Evolutionary conservation across 495 filamentous ascomycete species (phyloP), one percentile per base, ranked within the genome.

Genomic region (Monascus purpureus): DNA sequence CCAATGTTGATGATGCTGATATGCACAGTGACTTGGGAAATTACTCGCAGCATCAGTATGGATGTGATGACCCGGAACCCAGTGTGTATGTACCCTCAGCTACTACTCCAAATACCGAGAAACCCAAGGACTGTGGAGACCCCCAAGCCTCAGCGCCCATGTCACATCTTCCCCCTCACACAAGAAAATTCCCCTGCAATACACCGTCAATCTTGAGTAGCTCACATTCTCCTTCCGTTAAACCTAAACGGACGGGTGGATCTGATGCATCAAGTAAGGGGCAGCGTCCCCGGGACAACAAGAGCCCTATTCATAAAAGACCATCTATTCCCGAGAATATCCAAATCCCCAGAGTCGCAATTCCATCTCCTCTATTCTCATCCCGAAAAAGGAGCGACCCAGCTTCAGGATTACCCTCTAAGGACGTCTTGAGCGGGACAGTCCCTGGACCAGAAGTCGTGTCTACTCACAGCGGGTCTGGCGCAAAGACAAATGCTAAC

Each of bases 1-100:
- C 70, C 18, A 62, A 68, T 7, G 41, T 45, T 2, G 35, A 37
- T 13, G 46, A 55, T 32, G 32, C 29, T 5, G 50, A 59, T 13
- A 8, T 45, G 31, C 37, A 37, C 26, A 38, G 37, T 22, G 49
- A 47, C 25, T 19, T 41, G 6, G 42, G 9, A 4, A 22, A 4
- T 22, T 22, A 22, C 20, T 22, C 20, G 5, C 20, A 22, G 20
- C 9, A 22, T 22, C 20, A 4, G 20, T 5, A 9, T 22, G 39
- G 14, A 30, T 22, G 9, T 22, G 20, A 22, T 31, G 28, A 31
- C 8, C 20, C 20, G 4, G 20, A 22, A 9, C 9, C 20, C 9
- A 22, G 4, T 22, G 20, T 9, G 20, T 22, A 22, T 22, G 20
- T 22, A 9, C 20, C 4, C 20, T 22, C 9, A 9, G 5, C 20